Base-by-base conservation (phyloP, 495 filamentous ascomycete genomes). In the Penicillium cataractarum region DNA sequence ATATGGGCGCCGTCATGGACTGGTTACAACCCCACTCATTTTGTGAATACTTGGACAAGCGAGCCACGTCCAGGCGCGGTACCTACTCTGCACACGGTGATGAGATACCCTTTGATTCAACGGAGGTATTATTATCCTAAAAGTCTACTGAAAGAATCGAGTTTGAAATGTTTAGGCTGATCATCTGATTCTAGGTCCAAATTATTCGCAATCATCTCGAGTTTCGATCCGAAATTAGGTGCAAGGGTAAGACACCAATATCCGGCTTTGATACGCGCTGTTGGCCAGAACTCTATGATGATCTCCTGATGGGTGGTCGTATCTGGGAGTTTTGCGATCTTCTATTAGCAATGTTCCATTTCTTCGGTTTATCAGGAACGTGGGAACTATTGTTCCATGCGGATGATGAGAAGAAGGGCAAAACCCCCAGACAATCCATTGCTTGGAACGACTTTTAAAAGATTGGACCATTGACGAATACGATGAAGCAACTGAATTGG, bases 31-130 rank as follows among this genome's bases (percentile, higher is more conserved):
- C 7, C 29, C 7, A 31, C 29, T 4, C 29, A 31, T 39, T 62
- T 8, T 19, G 32, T 9, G 29, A 56, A 22, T 62, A 62, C 44
- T 10, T 51, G 7, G 52, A 56, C 31, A 51, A 62, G 21, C 29
- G 51, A 35, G 40, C 53, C 52, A 19, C 17, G 57, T 31, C 24
- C 49, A 26, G 48, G 15, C 48, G 31, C 10, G 48, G 5, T 5
- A 2, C 2, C 5, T 6, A 22, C 21, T 7, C n/a, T 5, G 0
- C 5, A 3, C n/a, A 22, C n/a, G 40, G 22, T 51, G 7, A 9
- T 26, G 27, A 5, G 24, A 51, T 31, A 31, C 53, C 50, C 2
- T 57, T 27, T 40, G 48, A 51, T 24, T 51, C 48, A 51, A 51
- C 37, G n/a, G 54, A 39, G 54, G 54, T 39, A 42, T 17, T 26